Evolutionary conservation across 257 asterid species (phyloP).

Genomic region (Solanum rostratum): DNA sequence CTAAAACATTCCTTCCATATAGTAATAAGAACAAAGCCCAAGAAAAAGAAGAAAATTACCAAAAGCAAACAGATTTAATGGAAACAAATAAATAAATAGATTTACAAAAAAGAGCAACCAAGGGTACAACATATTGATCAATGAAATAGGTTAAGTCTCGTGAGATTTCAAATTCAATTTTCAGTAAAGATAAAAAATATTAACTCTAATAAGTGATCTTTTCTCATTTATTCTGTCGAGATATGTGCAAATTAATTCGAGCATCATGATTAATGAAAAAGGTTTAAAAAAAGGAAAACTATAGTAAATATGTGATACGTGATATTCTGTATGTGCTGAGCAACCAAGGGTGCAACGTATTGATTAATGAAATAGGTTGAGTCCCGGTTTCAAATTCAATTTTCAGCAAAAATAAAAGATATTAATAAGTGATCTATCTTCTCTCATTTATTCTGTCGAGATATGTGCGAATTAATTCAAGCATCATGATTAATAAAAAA

Average conservation of each 20-base stretch:
- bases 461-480: not conserved
- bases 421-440: not conserved
- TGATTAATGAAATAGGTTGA: not conserved
- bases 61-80: not conserved
- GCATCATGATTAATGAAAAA: too few species aligned
- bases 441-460: not conserved
- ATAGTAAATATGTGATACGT: too few species aligned
- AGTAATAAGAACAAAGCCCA: constrained; percentile 8
- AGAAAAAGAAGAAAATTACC: not conserved
- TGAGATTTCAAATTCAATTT: not conserved
- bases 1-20: constrained; percentile 7
- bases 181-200: not conserved
- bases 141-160: not conserved
- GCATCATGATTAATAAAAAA: too few species aligned
- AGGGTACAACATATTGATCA: not conserved
- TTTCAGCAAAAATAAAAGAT: not conserved
- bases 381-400: not conserved
- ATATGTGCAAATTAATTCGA: not conserved
- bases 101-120: not conserved
- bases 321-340: not conserved
- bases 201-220: not conserved
- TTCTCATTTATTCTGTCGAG: not conserved
- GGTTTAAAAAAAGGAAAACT: too few species aligned
- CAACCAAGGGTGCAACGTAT: not conserved
- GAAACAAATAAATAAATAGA: not conserved